Base-by-base conservation (phyloP, 441 rosid genomes). In the Aleurites moluccanus region DNA sequence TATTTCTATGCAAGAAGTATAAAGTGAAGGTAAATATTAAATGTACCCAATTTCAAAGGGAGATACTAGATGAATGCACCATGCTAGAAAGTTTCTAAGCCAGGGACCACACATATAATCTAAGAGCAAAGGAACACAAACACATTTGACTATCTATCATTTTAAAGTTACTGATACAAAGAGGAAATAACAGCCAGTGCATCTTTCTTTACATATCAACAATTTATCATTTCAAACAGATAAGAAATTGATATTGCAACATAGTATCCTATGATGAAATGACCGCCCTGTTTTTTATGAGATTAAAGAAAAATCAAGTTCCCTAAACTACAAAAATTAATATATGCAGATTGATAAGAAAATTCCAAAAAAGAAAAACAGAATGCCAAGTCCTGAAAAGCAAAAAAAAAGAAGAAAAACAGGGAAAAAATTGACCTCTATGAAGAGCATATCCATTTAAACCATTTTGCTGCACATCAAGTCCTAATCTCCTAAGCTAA, bases 81-180 rank as follows among this genome's bases (percentile, higher is more conserved):
- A 21, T 10, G 14, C 52, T 38, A 3, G 14, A 61, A 25, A 18
- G 69, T 25, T 20, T 63, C 35, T 20, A 73, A 63, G 52, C 14
- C 9, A 23, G 3, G 47, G 33, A 21, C 21, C 6, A 47, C 21
- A 6, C 16, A 20, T 21, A n/a, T 30, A 2, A 2, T 20, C 35
- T 33, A 21, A 63, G 15, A 13, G 33, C 16, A 21, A 11, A 63
- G n/a, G 7, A 63, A 73, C 20, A 9, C 52, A 49, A 45, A 13
- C 40, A 14, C 15, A 21, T 10, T 33, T 33, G n/a, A 20, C 49
- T 44, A 28, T 11, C 3, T 28, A 3, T 44, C 3, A 30, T 63
- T 64, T 64, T 38, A 52, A 67, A 47, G 64, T 28, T 63, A 47
- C 15, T 23, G 21, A 20, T 47, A 62, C 45, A 62, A 72, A 56